Base-by-base conservation (phyloP, 441 rosid genomes). In the Daphne laureola region DNA sequence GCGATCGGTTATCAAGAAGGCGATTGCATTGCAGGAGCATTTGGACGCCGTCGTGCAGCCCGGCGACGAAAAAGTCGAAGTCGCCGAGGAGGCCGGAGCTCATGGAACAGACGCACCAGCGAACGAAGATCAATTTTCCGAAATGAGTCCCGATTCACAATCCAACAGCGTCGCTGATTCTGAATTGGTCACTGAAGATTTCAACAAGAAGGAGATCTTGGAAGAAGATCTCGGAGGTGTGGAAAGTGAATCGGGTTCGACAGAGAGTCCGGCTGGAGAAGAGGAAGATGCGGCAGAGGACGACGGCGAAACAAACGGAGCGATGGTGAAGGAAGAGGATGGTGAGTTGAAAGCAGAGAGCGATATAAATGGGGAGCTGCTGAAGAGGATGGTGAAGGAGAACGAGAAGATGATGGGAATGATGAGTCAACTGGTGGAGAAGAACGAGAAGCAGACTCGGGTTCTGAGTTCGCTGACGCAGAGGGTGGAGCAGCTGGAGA, bases 401-500 rank as follows among this genome's bases (percentile, higher is more conserved):
- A 81, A 79, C 16, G 72, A 67, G 66, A 84, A 57, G 61, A 75
- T 84, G 79, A 72, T 81, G 82, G 62, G 69, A 12, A 0, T 79
- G 69, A 76, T 82, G 86, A 54, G 58, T 12, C 67, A 67, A 44
- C 27, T 82, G 49, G 57, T 72, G 9, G 78, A 78, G 78, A 74
- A 63, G 72, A 82, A 82, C 57, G 70, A 67, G 23, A 61, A 48
- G 75, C 89, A 84, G 53, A 73, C 70, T 0, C 62, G 53, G 72
- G 0, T 84, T 55, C 18, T 84, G 49, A 60, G 65, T 40, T 62
- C 77, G 5, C 65, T 79, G 48, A 69, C 83, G 2, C 79, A 58
- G 7, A 76, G 86, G 56, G 86, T 84, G 27, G 83, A 66, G 72
- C 76, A 43, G 65, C 54, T 84, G 15, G 93, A 82, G 75, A 78